These are phyloP conservation scores for Cryomyces antarcticus DNA, from an alignment of 495 filamentous ascomycete species.

Conservation along the genomic window DNA sequence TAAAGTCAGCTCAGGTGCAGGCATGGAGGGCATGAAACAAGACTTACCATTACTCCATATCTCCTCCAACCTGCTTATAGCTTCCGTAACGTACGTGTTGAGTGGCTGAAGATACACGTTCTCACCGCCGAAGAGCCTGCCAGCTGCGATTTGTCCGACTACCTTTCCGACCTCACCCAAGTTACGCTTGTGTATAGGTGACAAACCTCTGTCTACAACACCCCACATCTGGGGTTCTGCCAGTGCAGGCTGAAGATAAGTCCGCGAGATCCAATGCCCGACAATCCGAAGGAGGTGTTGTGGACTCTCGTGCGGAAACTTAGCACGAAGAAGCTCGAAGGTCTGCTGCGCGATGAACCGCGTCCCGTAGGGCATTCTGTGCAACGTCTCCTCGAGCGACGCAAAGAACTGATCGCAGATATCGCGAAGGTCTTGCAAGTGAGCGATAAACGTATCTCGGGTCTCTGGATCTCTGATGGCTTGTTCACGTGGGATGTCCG, in stretches of 20 bases:
- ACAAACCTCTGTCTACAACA: constrained; percentile 67
- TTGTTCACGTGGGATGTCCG: constrained; percentile 70
- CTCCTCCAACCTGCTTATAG: constrained; percentile 57
- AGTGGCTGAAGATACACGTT: constrained; percentile 91
- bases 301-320: constrained; percentile 62
- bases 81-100: constrained; percentile 73
- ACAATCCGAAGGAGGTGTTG: constrained; percentile 64
- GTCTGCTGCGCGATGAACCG: constrained; percentile 76
- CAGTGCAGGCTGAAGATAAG: constrained; percentile 79
- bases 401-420: constrained; percentile 77
- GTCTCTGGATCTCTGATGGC: constrained; percentile 90
- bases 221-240: constrained; percentile 74
- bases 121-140: constrained; percentile 65
- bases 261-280: constrained; percentile 79
- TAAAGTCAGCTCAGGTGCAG: too few species aligned
- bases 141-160: constrained; percentile 64
- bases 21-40: too few species aligned
- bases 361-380: constrained; percentile 81
- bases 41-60: constrained; percentile 30
- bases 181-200: constrained; percentile 84
- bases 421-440: constrained; percentile 81
- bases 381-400: constrained; percentile 59
- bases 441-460: constrained; percentile 73
- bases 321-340: constrained; percentile 52
- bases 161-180: constrained; percentile 81